A percentile compares a stretch with the other conserved stretches of the same genome.
Evolutionary conservation across 257 asterid genomes (phyloP).

Genomic region (Solanum peruvianum): DNA sequence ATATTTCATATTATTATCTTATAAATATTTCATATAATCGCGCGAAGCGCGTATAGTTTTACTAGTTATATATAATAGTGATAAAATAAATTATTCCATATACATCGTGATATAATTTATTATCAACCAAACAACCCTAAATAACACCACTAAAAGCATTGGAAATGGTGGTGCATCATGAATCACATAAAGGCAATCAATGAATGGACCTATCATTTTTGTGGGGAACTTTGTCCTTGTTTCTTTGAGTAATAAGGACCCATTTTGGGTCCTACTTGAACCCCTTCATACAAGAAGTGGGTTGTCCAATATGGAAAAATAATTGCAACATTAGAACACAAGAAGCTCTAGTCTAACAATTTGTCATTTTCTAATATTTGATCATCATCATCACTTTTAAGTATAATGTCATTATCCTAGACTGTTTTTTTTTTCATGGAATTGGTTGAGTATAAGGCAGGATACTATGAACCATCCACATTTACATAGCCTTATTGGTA

Average conservation of each 20-base stretch:
- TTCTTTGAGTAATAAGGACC: neutral
- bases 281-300: neutral
- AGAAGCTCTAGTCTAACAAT: neutral
- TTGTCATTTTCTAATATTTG: neutral
- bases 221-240: neutral
- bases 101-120: too few species aligned
- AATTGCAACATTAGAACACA: neutral
- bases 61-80: too few species aligned
- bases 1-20: too few species aligned
- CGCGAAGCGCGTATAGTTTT: too few species aligned
- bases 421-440: neutral
- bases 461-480: neutral
- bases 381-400: neutral
- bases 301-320: neutral
- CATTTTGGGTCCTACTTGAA: neutral
- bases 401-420: neutral
- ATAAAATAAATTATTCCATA: too few species aligned
- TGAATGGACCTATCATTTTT: neutral
- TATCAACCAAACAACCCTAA: too few species aligned
- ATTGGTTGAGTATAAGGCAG: neutral
- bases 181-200: conserved; percentile 4
- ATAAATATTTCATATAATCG: too few species aligned
- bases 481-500: neutral
- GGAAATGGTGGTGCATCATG: conserved; percentile 19
- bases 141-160: neutral